These are phyloP conservation scores for Paracorniculantispora psalliotae DNA, from an alignment of 2,329 filamentous ascomycete genomes.

Conservation along the genomic window DNA sequence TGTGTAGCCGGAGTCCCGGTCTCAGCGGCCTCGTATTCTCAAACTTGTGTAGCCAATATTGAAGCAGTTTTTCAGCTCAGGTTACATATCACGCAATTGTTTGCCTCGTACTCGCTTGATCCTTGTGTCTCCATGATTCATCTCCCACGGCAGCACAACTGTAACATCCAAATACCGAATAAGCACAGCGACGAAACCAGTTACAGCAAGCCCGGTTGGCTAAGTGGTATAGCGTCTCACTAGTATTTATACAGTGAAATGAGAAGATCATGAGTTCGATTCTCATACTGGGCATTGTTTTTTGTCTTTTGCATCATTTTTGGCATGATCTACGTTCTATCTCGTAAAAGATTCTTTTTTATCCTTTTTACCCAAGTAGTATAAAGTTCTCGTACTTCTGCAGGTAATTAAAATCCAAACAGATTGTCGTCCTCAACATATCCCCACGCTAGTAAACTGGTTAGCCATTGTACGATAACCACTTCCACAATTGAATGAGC, in stretches of 20 bases:
- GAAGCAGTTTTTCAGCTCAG: background rate
- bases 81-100: background rate
- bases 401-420: conserved; percentile 10
- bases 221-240: conserved; percentile 33
- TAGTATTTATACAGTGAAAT: conserved; percentile 24
- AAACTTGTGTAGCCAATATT: background rate
- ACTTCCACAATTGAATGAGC: background rate
- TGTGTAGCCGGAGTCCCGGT: background rate
- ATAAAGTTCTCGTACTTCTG: too few relatives aligned
- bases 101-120: background rate
- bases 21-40: background rate
- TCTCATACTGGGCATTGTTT: conserved; percentile 25
- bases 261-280: conserved; percentile 32
- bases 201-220: conserved; percentile 24
- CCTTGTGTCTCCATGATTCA: background rate
- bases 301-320: background rate
- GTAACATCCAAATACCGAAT: background rate
- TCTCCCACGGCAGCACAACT: too few relatives aligned
- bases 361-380: too few relatives aligned
- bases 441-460: background rate
- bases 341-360: too few relatives aligned
- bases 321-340: too few relatives aligned
- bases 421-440: conserved; percentile 11
- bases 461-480: background rate
- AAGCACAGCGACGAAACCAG: background rate